phyloP scores from a whole-genome alignment of 1,284 basidiomycete species.

The Pyrrhoderma noxium region DNA sequence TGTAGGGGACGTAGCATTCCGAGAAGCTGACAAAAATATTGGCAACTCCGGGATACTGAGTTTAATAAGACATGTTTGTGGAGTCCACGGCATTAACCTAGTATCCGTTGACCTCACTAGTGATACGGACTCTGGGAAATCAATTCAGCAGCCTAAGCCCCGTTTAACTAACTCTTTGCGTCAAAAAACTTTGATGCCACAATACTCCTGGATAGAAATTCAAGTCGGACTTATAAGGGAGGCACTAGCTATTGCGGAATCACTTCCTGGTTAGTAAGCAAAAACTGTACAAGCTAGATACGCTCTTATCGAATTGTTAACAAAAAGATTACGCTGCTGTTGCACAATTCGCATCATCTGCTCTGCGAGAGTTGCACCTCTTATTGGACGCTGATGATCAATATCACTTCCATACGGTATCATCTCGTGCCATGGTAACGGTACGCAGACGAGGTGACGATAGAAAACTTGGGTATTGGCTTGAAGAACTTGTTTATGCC shows the following conservation, averaged over 20 bases:
- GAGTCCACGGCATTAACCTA: slow-evolving; percentile 72
- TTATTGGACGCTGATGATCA: slow-evolving; percentile 70
- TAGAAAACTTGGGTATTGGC: slow-evolving; percentile 74
- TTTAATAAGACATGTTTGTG: slow-evolving; percentile 67
- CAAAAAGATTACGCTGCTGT: slow-evolving; percentile 74
- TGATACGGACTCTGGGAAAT: slow-evolving; percentile 2
- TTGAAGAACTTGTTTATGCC: slow-evolving; percentile 69
- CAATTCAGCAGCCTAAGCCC: not conserved
- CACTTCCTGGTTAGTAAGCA: slow-evolving; percentile 67
- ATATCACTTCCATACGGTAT: slow-evolving; percentile 65
- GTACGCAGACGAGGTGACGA: slow-evolving; percentile 71
- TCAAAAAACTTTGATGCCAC: slow-evolving; percentile 34
- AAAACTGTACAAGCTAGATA: slow-evolving; percentile 2
- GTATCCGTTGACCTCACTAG: slow-evolving; percentile 42
- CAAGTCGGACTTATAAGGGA: slow-evolving; percentile 89
- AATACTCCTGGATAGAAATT: slow-evolving; percentile 89
- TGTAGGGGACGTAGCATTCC: slow-evolving; percentile 56
- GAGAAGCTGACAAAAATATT: slow-evolving; percentile 62
- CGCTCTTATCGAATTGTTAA: slow-evolving; percentile 16
- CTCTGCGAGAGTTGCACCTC: slow-evolving; percentile 61
- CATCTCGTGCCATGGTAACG: slow-evolving; percentile 59
- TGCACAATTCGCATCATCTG: slow-evolving; percentile 71
- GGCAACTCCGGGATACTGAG: slow-evolving; percentile 75
- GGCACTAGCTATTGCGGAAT: slow-evolving; percentile 83
- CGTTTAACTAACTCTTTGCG: not conserved